Evolutionary conservation across 2,329 filamentous ascomycete genomes (phyloP).

Genomic region (Ophiostoma perfectum): DNA sequence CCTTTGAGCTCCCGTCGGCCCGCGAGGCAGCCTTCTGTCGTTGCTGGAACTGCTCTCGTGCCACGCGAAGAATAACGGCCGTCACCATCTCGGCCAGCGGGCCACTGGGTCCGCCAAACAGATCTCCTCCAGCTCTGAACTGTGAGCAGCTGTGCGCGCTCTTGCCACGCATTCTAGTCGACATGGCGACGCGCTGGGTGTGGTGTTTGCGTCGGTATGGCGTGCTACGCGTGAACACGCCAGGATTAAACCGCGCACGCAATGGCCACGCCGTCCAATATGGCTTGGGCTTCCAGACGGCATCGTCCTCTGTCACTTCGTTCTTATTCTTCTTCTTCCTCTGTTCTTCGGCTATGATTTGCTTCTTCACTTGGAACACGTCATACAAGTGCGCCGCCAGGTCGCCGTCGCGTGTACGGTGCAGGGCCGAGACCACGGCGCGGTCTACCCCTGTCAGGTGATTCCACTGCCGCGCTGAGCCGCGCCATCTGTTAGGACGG

Average conservation of each 20-base stretch:
- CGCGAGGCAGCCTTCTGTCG: conserved; percentile 8
- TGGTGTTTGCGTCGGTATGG: not conserved
- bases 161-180: not conserved
- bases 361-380: conserved; percentile 60
- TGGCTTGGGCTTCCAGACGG: conserved; percentile 49
- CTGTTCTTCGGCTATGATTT: conserved; percentile 25
- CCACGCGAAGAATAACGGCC: conserved; percentile 59
- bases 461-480: conserved; percentile 62
- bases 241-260: conserved; percentile 26
- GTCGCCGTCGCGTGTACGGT: conserved; percentile 59
- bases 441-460: conserved; percentile 57
- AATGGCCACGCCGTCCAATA: conserved; percentile 86
- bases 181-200: not conserved
- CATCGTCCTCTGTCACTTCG: conserved; percentile 23
- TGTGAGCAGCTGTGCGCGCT: not conserved
- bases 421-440: conserved; percentile 56
- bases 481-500: conserved; percentile 69
- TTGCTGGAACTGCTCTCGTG: conserved; percentile 57
- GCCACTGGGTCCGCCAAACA: conserved; percentile 32
- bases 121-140: not conserved
- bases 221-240: conserved; percentile 12
- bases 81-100: conserved; percentile 63
- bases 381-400: conserved; percentile 75
- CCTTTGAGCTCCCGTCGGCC: not conserved
- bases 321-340: too few relatives aligned